Evolutionary conservation across 768 basidiomycete species (phyloP).

Genomic region (Tephrocybe sp.): DNA sequence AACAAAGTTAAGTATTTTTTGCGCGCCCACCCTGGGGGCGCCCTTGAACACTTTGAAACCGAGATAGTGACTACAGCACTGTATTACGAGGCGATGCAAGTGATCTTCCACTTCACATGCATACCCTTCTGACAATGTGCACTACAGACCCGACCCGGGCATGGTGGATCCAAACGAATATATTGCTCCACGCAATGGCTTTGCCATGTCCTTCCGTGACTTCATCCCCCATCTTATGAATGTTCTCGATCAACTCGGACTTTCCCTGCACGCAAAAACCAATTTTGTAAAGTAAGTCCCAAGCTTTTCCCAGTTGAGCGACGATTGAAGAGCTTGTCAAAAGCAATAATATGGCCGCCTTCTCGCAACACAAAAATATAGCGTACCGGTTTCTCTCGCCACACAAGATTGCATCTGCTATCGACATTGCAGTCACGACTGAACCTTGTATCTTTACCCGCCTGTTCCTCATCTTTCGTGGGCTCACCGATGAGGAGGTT

Average conservation of each 20-base stretch:
- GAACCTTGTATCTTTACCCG: constrained; percentile 83
- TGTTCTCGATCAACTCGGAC: constrained; percentile 82
- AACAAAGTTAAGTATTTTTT: constrained; percentile 83
- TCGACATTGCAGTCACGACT: constrained; percentile 82
- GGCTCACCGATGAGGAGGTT: constrained; percentile 78
- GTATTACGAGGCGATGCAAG: constrained; percentile 86
- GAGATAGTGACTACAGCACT: constrained; percentile 77
- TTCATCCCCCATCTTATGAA: constrained; percentile 80
- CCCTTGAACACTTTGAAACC: constrained; percentile 83
- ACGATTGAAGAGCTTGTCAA: neutral
- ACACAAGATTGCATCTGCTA: constrained; percentile 76
- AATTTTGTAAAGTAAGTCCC: constrained; percentile 72
- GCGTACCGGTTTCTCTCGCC: constrained; percentile 89
- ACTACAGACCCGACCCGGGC: constrained; percentile 68
- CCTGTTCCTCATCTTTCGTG: constrained; percentile 84
- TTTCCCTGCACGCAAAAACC: constrained; percentile 81
- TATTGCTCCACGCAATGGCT: constrained; percentile 80
- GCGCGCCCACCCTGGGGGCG: constrained; percentile 82
- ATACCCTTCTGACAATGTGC: constrained; percentile 1
- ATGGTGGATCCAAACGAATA: constrained; percentile 80
- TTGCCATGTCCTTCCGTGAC: constrained; percentile 79
- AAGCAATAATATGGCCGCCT: constrained; percentile 76
- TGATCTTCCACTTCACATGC: constrained; percentile 14
- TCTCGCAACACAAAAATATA: constrained; percentile 80
- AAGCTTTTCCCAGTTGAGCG: neutral